Percentiles rank a stretch among this genome's conserved stretches.
phyloP scores from a whole-genome alignment of 306 rosid species.

The Carpinus viminea region DNA sequence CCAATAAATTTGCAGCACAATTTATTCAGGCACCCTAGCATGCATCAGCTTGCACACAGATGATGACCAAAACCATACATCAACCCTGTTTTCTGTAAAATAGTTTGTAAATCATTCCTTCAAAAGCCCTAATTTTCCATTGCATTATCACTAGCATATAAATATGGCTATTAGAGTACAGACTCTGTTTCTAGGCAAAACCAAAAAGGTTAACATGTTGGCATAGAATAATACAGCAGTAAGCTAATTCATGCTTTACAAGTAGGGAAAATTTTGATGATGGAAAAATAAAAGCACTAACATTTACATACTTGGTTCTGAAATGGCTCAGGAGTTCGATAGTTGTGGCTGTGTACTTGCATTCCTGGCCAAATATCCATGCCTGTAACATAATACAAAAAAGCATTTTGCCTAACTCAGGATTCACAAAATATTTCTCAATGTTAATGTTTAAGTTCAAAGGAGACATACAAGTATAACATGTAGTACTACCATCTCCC shows the following conservation, averaged over 20 bases:
- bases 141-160: too few relatives aligned
- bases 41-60: neutral
- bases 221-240: neutral
- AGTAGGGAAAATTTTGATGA: neutral
- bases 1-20: neutral
- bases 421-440: too few relatives aligned
- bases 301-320: slow-evolving; percentile 21
- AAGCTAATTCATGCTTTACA: neutral
- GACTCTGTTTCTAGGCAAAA: too few relatives aligned
- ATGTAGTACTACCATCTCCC: too few relatives aligned
- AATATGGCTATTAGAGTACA: too few relatives aligned
- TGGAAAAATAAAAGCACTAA: neutral
- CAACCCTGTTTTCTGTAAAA: neutral
- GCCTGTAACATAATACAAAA: slow-evolving; percentile 29
- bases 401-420: too few relatives aligned
- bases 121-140: too few relatives aligned
- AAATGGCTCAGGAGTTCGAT: slow-evolving; percentile 43
- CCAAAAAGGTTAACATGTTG: too few relatives aligned
- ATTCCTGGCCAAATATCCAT: slow-evolving; percentile 41
- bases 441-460: too few relatives aligned
- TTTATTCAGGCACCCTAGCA: neutral
- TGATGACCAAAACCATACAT: neutral
- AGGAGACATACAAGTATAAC: too few relatives aligned
- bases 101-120: neutral
- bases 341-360: slow-evolving; percentile 56